These are phyloP conservation scores for Wickerhamiella occidentalis DNA, from an alignment of 805 yeast species.

Conservation along the genomic window DNA sequence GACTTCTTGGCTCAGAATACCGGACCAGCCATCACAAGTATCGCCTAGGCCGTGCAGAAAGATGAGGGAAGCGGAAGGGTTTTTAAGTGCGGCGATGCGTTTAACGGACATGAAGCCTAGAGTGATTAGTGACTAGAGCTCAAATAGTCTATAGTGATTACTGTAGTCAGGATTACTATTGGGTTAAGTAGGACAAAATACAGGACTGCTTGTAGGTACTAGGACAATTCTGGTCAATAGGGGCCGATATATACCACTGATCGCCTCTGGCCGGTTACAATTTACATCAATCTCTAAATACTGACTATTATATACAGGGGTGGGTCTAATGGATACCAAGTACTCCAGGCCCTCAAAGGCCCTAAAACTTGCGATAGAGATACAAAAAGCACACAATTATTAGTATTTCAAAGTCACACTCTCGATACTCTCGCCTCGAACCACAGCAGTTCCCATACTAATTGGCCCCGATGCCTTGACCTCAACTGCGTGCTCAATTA, in stretches of 20 bases:
- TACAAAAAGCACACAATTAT: background rate
- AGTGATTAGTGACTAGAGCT: too few species aligned
- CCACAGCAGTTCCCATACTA: slow-evolving; percentile 52
- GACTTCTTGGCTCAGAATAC: slow-evolving; percentile 55
- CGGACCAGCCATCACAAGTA: slow-evolving; percentile 77
- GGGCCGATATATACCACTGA: too few species aligned
- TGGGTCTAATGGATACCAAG: too few species aligned
- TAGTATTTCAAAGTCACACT: slow-evolving; percentile 30
- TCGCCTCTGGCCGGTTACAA: too few species aligned
- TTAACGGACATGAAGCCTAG: slow-evolving; percentile 23
- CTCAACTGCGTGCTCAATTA: slow-evolving; percentile 60
- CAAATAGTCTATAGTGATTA: background rate
- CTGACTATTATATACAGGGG: too few species aligned
- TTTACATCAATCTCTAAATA: too few species aligned
- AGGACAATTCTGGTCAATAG: too few species aligned
- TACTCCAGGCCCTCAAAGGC: too few species aligned
- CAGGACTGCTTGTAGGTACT: too few species aligned
- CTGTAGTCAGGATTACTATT: too few species aligned
- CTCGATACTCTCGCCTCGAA: slow-evolving; percentile 69
- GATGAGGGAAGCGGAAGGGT: slow-evolving; percentile 54
- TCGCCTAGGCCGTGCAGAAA: slow-evolving; percentile 89
- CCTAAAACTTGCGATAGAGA: too few species aligned
- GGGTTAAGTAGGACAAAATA: too few species aligned
- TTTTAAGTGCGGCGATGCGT: slow-evolving; percentile 31
- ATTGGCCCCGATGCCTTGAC: slow-evolving; percentile 38